Percentiles rank a stretch among this genome's conserved stretches.
Conservation (phyloP, 306 rosid species). For the Fragaria iinumae region DNA sequence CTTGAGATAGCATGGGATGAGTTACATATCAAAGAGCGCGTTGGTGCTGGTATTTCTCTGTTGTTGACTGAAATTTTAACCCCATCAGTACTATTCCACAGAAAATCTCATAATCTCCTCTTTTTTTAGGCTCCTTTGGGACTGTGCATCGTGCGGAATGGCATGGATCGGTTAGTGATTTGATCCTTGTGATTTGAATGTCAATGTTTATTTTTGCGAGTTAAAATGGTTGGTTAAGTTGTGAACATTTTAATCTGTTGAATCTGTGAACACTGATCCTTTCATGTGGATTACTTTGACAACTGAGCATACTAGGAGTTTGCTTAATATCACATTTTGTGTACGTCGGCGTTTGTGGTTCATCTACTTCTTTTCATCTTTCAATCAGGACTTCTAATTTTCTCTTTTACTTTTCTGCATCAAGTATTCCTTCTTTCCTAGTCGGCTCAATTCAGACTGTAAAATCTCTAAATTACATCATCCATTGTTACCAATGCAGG, state of each 20-base stretch:
- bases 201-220: background rate
- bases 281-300: background rate
- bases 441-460: background rate
- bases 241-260: background rate
- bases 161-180: constrained; percentile 87
- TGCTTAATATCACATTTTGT: background rate
- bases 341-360: no score
- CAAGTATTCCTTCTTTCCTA: background rate
- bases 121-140: constrained; percentile 85
- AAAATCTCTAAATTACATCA: background rate
- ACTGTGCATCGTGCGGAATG: constrained; percentile 98
- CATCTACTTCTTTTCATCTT: background rate
- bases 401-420: background rate
- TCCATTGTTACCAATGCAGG: constrained; percentile 46
- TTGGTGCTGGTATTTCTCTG: constrained; percentile 83
- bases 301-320: background rate
- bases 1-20: constrained; percentile 98
- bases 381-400: background rate
- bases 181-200: background rate
- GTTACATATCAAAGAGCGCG: constrained; percentile 73
- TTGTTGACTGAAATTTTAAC: background rate
- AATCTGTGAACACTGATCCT: background rate
- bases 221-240: background rate
- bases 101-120: constrained; percentile 14
- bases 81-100: background rate